Conservation (phyloP, 257 asterid species). For the Petunia secreta region DNA sequence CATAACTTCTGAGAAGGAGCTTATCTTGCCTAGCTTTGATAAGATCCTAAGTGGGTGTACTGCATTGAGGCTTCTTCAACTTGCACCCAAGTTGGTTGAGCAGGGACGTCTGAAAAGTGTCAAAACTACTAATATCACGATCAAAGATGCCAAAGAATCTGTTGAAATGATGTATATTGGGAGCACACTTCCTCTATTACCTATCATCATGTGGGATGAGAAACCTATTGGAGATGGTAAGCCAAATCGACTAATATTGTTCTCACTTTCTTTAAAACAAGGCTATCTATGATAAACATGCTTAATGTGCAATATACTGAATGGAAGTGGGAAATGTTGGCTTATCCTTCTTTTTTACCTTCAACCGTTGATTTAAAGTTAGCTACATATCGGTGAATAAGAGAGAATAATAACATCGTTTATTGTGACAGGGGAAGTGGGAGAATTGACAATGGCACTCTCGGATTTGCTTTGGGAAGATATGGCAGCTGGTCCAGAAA, state of each 20-base stretch:
- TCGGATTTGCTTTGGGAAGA: slow-evolving; percentile 93
- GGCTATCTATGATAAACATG: not conserved
- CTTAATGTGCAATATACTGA: not conserved
- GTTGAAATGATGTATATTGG: slow-evolving; percentile 92
- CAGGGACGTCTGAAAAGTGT: slow-evolving; percentile 64
- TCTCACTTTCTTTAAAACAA: slow-evolving; percentile 12
- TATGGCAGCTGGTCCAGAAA: slow-evolving; percentile 79
- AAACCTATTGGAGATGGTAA: slow-evolving; percentile 84
- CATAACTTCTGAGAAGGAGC: slow-evolving; percentile 63
- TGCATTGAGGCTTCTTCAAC: slow-evolving; percentile 74
- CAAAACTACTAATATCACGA: slow-evolving; percentile 44
- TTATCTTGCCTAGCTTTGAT: slow-evolving; percentile 67
- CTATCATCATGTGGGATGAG: slow-evolving; percentile 75
- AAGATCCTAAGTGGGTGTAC: slow-evolving; percentile 84
- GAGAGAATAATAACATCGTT: not conserved
- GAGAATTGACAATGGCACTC: slow-evolving; percentile 86
- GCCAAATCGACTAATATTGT: not conserved
- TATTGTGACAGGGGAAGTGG: slow-evolving; percentile 62
- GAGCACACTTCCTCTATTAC: slow-evolving; percentile 86
- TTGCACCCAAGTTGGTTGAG: slow-evolving; percentile 71
- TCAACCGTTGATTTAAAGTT: not conserved
- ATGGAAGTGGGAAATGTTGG: not conserved
- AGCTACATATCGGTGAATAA: not conserved
- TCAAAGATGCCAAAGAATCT: slow-evolving; percentile 59
- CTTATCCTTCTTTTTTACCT: too few species aligned